These are phyloP conservation scores for Cystobasidium tubakii DNA, from an alignment of 768 basidiomycete species.

Conservation along the genomic window DNA sequence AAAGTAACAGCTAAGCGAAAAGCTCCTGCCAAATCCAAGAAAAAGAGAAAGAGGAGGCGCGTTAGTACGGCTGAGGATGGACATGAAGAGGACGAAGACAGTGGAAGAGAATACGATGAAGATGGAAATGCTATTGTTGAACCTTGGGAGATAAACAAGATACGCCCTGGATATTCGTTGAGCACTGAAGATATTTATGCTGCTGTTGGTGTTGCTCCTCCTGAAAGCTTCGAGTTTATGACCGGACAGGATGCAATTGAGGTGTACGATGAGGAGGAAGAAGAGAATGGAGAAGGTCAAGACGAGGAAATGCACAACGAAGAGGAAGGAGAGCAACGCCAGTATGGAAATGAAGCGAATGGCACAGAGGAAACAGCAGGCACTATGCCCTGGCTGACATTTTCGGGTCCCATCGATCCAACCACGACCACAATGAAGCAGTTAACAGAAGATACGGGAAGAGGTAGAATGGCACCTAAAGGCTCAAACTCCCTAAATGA, in stretches of 20 bases:
- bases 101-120: background rate
- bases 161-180: constrained; percentile 1
- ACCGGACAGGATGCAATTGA: background rate
- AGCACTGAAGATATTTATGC: background rate
- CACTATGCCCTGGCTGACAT: background rate
- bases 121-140: background rate
- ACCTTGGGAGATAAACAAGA: constrained; percentile 3
- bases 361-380: background rate
- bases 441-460: background rate
- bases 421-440: constrained; percentile 7
- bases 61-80: background rate
- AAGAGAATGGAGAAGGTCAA: background rate
- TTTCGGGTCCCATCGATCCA: constrained; percentile 9
- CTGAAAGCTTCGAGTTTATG: background rate
- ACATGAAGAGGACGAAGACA: background rate
- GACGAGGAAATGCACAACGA: background rate
- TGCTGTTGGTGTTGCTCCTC: background rate
- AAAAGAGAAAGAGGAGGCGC: too few species aligned
- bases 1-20: background rate
- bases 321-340: background rate
- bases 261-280: background rate
- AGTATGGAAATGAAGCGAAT: background rate
- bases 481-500: background rate
- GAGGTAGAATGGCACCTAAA: background rate
- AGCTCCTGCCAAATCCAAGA: too few species aligned